Evolutionary conservation across 371 early-diverging fungal species (phyloP).

Genomic region (Rhizopus delemar): DNA sequence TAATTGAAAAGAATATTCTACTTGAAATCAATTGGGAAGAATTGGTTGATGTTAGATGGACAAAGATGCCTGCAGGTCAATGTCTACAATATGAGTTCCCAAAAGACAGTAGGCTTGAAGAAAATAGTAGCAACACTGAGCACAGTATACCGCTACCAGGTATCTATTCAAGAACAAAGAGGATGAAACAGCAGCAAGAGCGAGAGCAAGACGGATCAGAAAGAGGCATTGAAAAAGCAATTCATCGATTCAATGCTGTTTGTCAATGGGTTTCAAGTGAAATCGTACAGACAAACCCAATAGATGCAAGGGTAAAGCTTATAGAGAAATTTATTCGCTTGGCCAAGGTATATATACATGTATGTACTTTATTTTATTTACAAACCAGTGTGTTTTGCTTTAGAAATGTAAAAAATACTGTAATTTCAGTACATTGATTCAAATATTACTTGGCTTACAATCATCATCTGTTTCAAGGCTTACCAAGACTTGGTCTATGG

Average conservation of each 20-base stretch:
- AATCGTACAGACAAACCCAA: conserved; percentile 55
- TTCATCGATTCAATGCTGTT: conserved; percentile 69
- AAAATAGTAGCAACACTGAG: not conserved
- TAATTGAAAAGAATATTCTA: conserved; percentile 59
- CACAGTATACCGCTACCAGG: conserved; percentile 5
- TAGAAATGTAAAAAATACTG: conserved; percentile 65
- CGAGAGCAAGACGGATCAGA: conserved; percentile 10
- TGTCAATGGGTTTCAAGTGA: conserved; percentile 77
- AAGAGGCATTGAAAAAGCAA: conserved; percentile 60
- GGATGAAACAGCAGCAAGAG: conserved; percentile 25
- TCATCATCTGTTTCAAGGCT: conserved; percentile 63
- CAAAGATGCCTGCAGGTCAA: conserved; percentile 39
- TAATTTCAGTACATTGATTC: conserved; percentile 67
- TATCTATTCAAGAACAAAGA: conserved; percentile 21
- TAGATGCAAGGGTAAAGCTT: conserved; percentile 61
- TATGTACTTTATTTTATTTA: no score
- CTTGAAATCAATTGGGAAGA: conserved; percentile 65
- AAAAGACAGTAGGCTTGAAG: not conserved
- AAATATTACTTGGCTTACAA: conserved; percentile 66
- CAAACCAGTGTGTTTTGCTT: not conserved
- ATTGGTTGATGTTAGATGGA: conserved; percentile 62
- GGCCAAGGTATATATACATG: conserved; percentile 45
- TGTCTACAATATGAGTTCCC: conserved; percentile 6
- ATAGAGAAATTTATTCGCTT: conserved; percentile 76
- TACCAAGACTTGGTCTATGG: conserved; percentile 61